Conservation (phyloP, 805 yeast species). For the Clavispora fructus region DNA sequence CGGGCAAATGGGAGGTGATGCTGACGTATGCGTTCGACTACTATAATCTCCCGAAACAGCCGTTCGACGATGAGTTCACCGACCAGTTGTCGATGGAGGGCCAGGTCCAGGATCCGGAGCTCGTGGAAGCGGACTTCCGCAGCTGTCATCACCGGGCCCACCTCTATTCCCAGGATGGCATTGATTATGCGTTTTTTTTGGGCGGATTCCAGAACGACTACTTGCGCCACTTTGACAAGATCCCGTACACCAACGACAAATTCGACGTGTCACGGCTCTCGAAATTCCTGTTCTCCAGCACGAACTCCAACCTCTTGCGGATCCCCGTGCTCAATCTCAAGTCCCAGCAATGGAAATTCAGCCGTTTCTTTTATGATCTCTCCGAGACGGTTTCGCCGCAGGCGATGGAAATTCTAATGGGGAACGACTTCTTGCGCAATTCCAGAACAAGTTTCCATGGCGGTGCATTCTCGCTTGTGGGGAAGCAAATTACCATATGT, state of each 20-base stretch:
- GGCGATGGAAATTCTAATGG: constrained; percentile 18
- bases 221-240: constrained; percentile 26
- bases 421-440: constrained; percentile 18
- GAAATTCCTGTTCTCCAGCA: constrained; percentile 22
- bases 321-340: constrained; percentile 32
- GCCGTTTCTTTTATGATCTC: constrained; percentile 28
- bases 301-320: constrained; percentile 26
- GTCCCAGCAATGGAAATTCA: constrained; percentile 38
- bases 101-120: constrained; percentile 21
- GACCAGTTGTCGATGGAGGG: constrained; percentile 17
- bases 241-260: constrained; percentile 26
- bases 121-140: constrained; percentile 37
- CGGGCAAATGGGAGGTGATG: constrained; percentile 30
- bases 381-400: constrained; percentile 16
- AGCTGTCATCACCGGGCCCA: constrained; percentile 37
- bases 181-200: constrained; percentile 31
- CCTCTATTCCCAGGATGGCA: constrained; percentile 26
- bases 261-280: constrained; percentile 31
- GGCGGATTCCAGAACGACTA: constrained; percentile 38
- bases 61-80: constrained; percentile 28
- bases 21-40: constrained; percentile 33
- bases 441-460: constrained; percentile 27
- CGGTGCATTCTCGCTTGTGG: constrained; percentile 28
- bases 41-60: constrained; percentile 20
- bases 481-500: constrained; percentile 30